Conservation (phyloP, 2,329 filamentous ascomycete species). For the Pseudogymnoascus sp. region DNA sequence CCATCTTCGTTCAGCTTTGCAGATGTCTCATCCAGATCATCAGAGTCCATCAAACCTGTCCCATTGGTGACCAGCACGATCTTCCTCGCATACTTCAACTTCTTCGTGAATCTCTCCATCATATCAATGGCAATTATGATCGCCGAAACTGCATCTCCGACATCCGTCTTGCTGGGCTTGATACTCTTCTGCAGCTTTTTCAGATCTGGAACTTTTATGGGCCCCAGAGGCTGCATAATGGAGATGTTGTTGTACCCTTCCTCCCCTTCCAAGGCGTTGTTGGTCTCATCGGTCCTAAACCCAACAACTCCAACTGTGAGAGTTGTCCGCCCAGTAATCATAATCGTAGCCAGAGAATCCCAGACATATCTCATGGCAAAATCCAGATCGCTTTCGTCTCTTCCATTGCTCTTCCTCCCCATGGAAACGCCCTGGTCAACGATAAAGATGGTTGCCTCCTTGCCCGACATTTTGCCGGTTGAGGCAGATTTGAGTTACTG, state of each 20-base stretch:
- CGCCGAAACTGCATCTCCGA: slow-evolving; percentile 80
- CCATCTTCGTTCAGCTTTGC: slow-evolving; percentile 64
- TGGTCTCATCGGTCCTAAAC: slow-evolving; percentile 68
- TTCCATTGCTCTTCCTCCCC: slow-evolving; percentile 61
- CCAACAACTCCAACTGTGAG: slow-evolving; percentile 72
- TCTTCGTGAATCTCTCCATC: slow-evolving; percentile 72
- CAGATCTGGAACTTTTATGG: slow-evolving; percentile 59
- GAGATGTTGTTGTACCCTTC: slow-evolving; percentile 75
- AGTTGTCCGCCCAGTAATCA: slow-evolving; percentile 61
- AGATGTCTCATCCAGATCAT: slow-evolving; percentile 61
- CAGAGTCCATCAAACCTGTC: slow-evolving; percentile 60
- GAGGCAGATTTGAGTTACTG: background rate
- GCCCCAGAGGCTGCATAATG: slow-evolving; percentile 60
- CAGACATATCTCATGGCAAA: slow-evolving; percentile 89
- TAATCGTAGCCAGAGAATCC: slow-evolving; percentile 78
- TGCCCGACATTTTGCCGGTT: slow-evolving; percentile 64
- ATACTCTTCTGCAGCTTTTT: slow-evolving; percentile 55
- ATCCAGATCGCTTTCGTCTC: slow-evolving; percentile 72
- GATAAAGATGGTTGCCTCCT: slow-evolving; percentile 89
- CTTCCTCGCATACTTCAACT: slow-evolving; percentile 70
- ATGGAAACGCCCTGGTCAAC: slow-evolving; percentile 84
- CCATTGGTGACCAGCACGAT: slow-evolving; percentile 85
- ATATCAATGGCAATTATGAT: slow-evolving; percentile 79
- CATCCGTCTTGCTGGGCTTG: slow-evolving; percentile 56
- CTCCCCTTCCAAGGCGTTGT: slow-evolving; percentile 58